phyloP scores from a whole-genome alignment of 2,329 filamentous ascomycete genomes.

The Pseudogymnoascus sp. region DNA sequence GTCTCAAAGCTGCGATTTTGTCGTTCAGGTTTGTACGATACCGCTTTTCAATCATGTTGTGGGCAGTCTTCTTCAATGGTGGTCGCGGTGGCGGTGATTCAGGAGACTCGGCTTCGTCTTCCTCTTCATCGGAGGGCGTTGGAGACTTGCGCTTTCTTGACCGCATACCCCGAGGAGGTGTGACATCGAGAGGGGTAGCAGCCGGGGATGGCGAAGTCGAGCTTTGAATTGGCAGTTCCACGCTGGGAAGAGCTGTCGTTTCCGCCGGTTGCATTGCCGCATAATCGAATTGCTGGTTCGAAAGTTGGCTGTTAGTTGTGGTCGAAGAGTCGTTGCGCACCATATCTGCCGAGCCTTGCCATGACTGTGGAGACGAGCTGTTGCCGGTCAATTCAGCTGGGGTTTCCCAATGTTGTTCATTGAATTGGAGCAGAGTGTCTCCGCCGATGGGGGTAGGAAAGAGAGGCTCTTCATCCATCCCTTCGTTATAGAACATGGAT shows the following conservation, averaged over 20 bases:
- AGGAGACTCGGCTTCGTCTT: neutral
- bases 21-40: slow-evolving; percentile 80
- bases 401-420: neutral
- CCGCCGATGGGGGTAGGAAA: neutral
- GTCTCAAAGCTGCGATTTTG: slow-evolving; percentile 69
- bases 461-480: neutral
- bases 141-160: neutral
- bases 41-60: slow-evolving; percentile 80
- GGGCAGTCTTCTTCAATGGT: slow-evolving; percentile 66
- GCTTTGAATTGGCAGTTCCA: neutral
- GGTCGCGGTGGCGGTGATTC: slow-evolving; percentile 22
- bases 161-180: neutral
- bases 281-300: neutral
- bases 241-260: neutral
- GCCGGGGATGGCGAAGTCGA: neutral
- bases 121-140: neutral
- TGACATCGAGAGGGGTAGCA: neutral
- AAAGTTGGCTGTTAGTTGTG: neutral
- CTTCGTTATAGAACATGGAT: neutral
- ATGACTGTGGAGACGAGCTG: neutral
- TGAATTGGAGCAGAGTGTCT: neutral
- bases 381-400: neutral
- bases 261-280: neutral
- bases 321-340: neutral
- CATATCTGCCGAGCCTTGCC: neutral